These are phyloP conservation scores for Mortierella sp. DNA, from an alignment of 371 early-diverging fungal species.

Conservation along the genomic window DNA sequence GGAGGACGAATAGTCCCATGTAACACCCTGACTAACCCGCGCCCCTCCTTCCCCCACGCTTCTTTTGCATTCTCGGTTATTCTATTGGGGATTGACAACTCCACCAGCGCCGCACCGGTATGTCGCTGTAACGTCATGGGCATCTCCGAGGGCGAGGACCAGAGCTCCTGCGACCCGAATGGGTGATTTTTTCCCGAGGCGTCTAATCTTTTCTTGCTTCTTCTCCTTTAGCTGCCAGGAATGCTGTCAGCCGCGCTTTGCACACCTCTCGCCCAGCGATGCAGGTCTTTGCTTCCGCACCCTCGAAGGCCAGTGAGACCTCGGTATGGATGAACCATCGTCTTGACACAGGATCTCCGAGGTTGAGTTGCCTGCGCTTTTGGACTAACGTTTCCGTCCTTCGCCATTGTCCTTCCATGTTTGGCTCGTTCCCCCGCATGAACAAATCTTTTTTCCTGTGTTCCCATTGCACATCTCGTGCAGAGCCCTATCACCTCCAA, in stretches of 20 bases:
- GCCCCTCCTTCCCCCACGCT: background rate
- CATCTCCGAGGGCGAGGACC: background rate
- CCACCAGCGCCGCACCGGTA: constrained; percentile 49
- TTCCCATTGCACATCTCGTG: constrained; percentile 2
- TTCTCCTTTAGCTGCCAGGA: constrained; percentile 34
- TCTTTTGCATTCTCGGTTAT: background rate
- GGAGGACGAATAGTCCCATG: background rate
- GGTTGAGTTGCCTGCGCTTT: background rate
- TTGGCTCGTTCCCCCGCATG: constrained; percentile 38
- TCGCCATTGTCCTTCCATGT: constrained; percentile 31
- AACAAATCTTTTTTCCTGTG: constrained; percentile 1
- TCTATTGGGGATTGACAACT: too few relatives aligned
- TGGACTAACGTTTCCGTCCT: constrained; percentile 12
- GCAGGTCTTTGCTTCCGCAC: constrained; percentile 77
- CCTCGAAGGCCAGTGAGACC: constrained; percentile 78
- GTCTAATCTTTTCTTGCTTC: constrained; percentile 12
- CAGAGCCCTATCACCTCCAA: constrained; percentile 72
- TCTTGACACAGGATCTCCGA: background rate
- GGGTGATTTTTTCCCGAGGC: constrained; percentile 19
- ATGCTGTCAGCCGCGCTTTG: constrained; percentile 60
- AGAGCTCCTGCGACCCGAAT: constrained; percentile 8
- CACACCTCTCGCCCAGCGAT: constrained; percentile 72
- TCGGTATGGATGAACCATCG: constrained; percentile 56
- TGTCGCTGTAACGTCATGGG: background rate
- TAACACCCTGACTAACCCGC: constrained; percentile 1